These are phyloP conservation scores for Candida koratica DNA, from an alignment of 805 yeast species.

Conservation along the genomic window DNA sequence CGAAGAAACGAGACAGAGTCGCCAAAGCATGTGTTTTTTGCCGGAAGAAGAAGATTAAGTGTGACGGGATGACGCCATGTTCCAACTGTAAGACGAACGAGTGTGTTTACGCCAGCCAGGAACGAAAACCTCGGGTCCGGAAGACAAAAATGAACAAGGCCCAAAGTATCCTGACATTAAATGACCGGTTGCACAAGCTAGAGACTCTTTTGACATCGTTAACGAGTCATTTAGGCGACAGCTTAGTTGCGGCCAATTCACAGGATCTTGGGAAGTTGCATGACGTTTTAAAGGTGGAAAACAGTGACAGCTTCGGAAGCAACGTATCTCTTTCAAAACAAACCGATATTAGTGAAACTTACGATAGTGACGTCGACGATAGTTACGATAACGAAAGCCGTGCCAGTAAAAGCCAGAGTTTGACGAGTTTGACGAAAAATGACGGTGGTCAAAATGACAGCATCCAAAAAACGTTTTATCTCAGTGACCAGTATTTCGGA, in stretches of 20 bases:
- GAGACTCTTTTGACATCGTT: constrained; percentile 10
- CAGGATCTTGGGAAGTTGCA: too few relatives aligned
- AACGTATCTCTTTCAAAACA: neutral
- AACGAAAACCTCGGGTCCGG: constrained; percentile 13
- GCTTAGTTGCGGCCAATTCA: neutral
- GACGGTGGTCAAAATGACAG: neutral
- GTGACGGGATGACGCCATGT: constrained; percentile 36
- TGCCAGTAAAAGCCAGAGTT: neutral
- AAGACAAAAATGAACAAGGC: constrained; percentile 8
- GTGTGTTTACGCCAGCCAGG: constrained; percentile 25
- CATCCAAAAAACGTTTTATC: constrained; percentile 3
- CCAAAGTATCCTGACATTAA: constrained; percentile 9
- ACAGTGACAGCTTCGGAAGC: neutral
- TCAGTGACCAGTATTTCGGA: constrained; percentile 24
- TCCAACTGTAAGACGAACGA: constrained; percentile 27
- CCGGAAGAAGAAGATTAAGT: constrained; percentile 33
- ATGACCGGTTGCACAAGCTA: constrained; percentile 12
- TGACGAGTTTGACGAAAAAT: neutral
- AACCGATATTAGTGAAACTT: neutral
- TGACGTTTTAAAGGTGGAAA: too few relatives aligned
- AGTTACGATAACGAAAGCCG: neutral
- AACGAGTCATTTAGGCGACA: constrained; percentile 1
- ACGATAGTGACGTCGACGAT: constrained; percentile 4
- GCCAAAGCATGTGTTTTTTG: constrained; percentile 38
- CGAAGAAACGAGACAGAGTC: constrained; percentile 26